Base-by-base conservation (phyloP, 1,284 basidiomycete species). In the Tylopilus sp. region DNA sequence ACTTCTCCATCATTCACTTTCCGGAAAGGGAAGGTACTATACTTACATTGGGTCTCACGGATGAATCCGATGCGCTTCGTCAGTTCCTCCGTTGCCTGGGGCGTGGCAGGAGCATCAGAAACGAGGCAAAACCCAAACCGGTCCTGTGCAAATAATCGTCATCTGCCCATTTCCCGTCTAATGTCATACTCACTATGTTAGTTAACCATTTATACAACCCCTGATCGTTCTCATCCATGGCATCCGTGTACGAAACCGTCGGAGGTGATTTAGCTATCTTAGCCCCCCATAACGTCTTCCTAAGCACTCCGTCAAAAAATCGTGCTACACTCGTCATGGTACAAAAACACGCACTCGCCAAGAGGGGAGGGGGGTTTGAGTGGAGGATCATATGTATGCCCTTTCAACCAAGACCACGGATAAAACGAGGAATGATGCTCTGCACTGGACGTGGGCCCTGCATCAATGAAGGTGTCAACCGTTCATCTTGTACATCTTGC, bases 41-140 rank as follows among this genome's bases (percentile, higher is more conserved):
- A 46, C 49, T 55, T 63, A 87, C 94, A 98, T 63, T 97, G 95
- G 0, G 96, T 97, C 66, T 96, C 86, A 39, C 95, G 82, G 50
- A 98, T 95, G 62, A 90, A 92, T 1, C 84, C 86, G 57, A 98
- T 94, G 16, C 87, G 78, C 41, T 79, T 70, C 2, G 85, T 77
- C 0, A 97, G 74, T 48, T 78, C 73, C 64, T 98, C 91, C 0
- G 96, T 99, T 2, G 85, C 90, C 63, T 92, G 86, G 1, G 89
- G 77, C 0, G 86, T 92, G 0, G 78, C 67, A 2, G 94, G 92
- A 3, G 97, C 89, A 11, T 84, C 90, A 8, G 81, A 74, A 5
- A 97, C 78, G 56, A 97, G 91, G 48, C 86, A 92, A 67, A 98
- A 94, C 0, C 96, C 97, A 62, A 88, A 97, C 34, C 74, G 75